Conservation (phyloP, 2,329 filamentous ascomycete genomes). For the Phialophora verrucosa region DNA sequence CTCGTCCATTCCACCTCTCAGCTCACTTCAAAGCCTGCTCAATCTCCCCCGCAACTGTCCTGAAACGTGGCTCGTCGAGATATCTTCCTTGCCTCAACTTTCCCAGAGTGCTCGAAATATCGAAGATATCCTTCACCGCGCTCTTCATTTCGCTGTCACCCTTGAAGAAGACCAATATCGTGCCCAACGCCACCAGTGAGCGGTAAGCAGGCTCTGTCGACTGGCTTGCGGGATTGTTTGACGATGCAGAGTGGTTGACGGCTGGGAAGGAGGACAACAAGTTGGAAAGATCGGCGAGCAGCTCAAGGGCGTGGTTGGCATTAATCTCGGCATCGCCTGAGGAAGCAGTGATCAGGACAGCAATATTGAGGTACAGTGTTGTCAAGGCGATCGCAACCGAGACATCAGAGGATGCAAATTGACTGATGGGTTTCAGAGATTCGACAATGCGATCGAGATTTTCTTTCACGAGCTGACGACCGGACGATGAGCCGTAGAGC, state of each 20-base stretch:
- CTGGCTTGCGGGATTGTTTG: constrained; percentile 57
- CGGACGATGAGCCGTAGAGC: constrained; percentile 72
- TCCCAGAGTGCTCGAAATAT: constrained; percentile 55
- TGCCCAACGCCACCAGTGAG: constrained; percentile 81
- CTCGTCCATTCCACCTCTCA: not conserved
- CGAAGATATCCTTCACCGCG: constrained; percentile 63
- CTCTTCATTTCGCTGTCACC: constrained; percentile 62
- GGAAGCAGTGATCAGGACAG: constrained; percentile 69
- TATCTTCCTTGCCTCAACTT: constrained; percentile 55
- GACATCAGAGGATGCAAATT: constrained; percentile 65
- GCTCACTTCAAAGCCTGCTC: constrained; percentile 39
- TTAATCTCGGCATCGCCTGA: constrained; percentile 49
- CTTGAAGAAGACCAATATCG: constrained; percentile 63
- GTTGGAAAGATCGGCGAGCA: constrained; percentile 67
- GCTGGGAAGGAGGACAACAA: constrained; percentile 56
- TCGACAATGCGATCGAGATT: constrained; percentile 66
- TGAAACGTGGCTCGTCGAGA: constrained; percentile 65
- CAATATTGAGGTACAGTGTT: constrained; percentile 83
- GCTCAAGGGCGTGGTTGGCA: constrained; percentile 51
- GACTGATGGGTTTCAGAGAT: constrained; percentile 68
- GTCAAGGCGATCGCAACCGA: constrained; percentile 83
- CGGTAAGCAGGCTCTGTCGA: constrained; percentile 87
- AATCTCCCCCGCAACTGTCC: constrained; percentile 66
- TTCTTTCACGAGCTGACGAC: constrained; percentile 67
- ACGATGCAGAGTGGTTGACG: constrained; percentile 34